Evolutionary conservation across 768 basidiomycete genomes (phyloP), one percentile per base, ranked within the genome.

Genomic region (Hericium erinaceus): DNA sequence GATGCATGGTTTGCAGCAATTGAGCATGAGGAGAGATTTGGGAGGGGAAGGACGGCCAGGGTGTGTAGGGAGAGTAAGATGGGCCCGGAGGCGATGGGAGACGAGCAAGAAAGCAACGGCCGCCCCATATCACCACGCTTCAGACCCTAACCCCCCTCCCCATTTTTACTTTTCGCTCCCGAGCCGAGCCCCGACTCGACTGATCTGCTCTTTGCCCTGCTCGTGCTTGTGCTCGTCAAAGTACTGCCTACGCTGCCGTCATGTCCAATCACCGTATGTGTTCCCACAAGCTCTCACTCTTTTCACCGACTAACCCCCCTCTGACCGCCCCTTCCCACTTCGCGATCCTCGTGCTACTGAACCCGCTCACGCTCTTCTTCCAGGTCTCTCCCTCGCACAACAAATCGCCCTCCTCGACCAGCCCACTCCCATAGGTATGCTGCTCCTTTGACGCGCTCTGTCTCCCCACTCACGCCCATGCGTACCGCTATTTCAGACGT

Each of bases 381-480:
- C 59, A 77, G 77, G 78, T 28, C 68, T 86, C 39, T 83, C 87
- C 3, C 77, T 90, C 24, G 84, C 82, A 3, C 81, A 95, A 67
- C 92, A 95, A 66, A 82, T 97, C 44, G 87, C 86, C 39, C 80
- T 87, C 66, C 81, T 98, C 24, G 80, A 89, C 50, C 81, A 89
- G 54, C 72, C 84, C 20, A 78, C 83, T 11, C 88, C 88, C 52
- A 71, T 75, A 39, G 89, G 92, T 87, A 65, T 59, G 79, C 71
- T 20, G 33, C 24, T n/a, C 33, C 26, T 33, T 33, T 33, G 33
- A 33, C 33, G 33, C 2, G 33, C 33, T 33, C 33, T n/a, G 50
- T 39, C 20, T 41, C 39, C 48, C 44, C 10, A 26, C 28, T 61
- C 33, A 33, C 18, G 41, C 41, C 39, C 51, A 8, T 58, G 44